Evolutionary conservation across 192 early-diverging fungal species (phyloP), one percentile per base, ranked within the genome.

Genomic region (Dimargaris xerosporica): DNA sequence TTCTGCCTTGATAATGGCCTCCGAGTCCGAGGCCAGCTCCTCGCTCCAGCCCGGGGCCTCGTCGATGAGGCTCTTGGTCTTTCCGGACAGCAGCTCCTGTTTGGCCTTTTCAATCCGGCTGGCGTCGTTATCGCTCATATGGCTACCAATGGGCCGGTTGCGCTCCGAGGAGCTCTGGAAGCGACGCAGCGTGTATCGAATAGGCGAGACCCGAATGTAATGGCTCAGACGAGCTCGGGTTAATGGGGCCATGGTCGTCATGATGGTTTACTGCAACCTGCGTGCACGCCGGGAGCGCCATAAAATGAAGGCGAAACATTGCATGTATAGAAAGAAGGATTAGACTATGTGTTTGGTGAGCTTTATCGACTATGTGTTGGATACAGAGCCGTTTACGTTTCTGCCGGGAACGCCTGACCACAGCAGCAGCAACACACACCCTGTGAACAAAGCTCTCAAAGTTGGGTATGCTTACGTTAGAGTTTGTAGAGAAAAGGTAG

Each of bases 1-100:
- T 7, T 59, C 56, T 5, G 56, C 56, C 56, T 59, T 59, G 56
- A 59, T 31, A 25, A 16, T 59, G 5, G 56, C 56, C 56, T 59
- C 56, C 13, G 56, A 59, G 10, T 59, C 56, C 31, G 56, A 41
- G 29, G 56, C 56, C 56, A 59, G n/a, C 17, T n/a, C 34, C 23
- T 59, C 56, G 23, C 31, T 43, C 56, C 56, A 59, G 23, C 56
- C 56, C 11, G 56, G 56, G 10, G 56, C 56, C 2, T 59, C 29
- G 15, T n/a, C 17, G 56, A 59, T 41, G 56, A 31, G 16, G 56
- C 56, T 59, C 17, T 59, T 39, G 16, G 23, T 25, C 30, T 59
- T 59, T 4, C 42, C 34, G 5, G 13, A 16, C 3, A 59, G 39
- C 29, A 59, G 42, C 29, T 59, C 23, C 23, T 59, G 28, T 23